Conservation (phyloP, 768 basidiomycete genomes). For the Termitomyces sp. region DNA sequence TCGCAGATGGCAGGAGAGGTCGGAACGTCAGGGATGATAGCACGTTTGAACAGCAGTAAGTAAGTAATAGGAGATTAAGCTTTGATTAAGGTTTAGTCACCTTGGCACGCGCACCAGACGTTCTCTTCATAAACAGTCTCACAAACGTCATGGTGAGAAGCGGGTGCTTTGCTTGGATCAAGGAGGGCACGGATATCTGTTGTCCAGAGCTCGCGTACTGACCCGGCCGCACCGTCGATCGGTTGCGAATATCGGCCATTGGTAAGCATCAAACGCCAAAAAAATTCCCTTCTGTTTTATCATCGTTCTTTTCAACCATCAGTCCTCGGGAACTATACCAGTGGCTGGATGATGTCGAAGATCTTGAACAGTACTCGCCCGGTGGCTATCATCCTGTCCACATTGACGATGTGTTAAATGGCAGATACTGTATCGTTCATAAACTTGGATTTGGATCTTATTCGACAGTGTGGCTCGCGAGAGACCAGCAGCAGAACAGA, state of each 20-base stretch:
- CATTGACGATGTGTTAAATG: constrained; percentile 38
- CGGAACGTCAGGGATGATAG: not conserved
- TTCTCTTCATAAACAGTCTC: too few relatives aligned
- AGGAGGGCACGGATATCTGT: too few relatives aligned
- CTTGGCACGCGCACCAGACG: too few relatives aligned
- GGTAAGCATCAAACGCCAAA: too few relatives aligned
- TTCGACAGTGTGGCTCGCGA: constrained; percentile 45
- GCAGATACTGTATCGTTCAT: constrained; percentile 47
- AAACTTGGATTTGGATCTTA: constrained; percentile 55
- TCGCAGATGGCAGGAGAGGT: not conserved
- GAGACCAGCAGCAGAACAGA: constrained; percentile 32
- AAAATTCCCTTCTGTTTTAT: too few relatives aligned
- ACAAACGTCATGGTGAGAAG: too few relatives aligned
- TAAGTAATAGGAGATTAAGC: not conserved
- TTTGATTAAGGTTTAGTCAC: too few relatives aligned
- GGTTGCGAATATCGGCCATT: too few relatives aligned
- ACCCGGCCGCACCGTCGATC: too few relatives aligned
- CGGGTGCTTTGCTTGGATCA: too few relatives aligned
- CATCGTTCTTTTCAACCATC: not conserved
- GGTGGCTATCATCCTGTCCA: constrained; percentile 36
- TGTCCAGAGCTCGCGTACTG: too few relatives aligned
- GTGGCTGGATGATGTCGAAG: constrained; percentile 5
- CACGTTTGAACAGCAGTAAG: not conserved
- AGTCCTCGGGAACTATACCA: not conserved
- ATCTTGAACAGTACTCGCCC: constrained; percentile 26